Conservation (phyloP, 805 yeast genomes). For the Candida verbasci region DNA sequence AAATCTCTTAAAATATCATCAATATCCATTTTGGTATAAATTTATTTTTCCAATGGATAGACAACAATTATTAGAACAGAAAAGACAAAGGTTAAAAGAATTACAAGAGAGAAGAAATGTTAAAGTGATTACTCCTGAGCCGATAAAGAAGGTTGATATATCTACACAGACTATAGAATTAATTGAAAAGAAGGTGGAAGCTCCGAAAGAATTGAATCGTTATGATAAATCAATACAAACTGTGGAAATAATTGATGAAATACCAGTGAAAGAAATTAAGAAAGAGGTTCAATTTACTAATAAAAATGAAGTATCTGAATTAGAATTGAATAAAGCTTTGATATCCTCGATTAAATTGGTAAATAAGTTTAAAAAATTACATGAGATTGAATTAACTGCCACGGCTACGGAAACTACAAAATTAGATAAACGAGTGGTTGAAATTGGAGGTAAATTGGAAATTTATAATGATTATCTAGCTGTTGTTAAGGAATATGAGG, state of each 20-base stretch:
- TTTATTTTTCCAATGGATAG: constrained; percentile 23
- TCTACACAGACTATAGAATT: constrained; percentile 7
- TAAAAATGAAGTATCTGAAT: constrained; percentile 10
- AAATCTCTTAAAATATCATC: constrained; percentile 70
- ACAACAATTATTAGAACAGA: constrained; percentile 35
- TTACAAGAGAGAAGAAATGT: constrained; percentile 16
- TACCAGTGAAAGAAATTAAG: neutral
- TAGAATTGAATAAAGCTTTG: constrained; percentile 15
- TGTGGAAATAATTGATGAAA: constrained; percentile 4
- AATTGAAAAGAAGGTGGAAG: constrained; percentile 5
- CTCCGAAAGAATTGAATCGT: constrained; percentile 7
- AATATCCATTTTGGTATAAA: constrained; percentile 41
- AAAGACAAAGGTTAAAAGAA: constrained; percentile 31
- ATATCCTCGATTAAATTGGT: constrained; percentile 20
- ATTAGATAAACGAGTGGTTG: neutral
- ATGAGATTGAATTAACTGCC: constrained; percentile 2
- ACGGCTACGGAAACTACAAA: neutral
- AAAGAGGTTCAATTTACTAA: neutral
- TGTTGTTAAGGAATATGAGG: neutral
- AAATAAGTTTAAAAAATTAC: constrained; percentile 14
- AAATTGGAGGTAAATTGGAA: constrained; percentile 3
- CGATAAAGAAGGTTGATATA: constrained; percentile 6
- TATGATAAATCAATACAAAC: constrained; percentile 23
- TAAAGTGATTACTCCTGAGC: constrained; percentile 1
- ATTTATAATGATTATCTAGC: neutral